Conservation (phyloP, 192 early-diverging fungal species). For the Borealophlyctis nickersoniae region DNA sequence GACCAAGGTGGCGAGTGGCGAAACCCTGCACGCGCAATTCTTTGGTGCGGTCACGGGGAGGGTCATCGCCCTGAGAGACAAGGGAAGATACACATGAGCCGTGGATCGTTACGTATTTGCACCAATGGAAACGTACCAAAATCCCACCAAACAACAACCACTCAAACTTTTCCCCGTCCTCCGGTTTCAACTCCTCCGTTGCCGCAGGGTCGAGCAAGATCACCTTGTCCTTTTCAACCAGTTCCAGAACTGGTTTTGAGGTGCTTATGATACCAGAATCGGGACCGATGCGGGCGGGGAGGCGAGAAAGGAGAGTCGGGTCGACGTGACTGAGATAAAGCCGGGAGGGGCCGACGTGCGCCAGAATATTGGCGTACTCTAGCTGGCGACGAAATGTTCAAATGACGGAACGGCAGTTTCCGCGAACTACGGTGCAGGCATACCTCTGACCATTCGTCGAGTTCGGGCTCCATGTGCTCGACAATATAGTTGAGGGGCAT, state of each 20-base stretch:
- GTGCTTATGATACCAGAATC: conserved; percentile 13
- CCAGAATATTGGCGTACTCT: conserved; percentile 75
- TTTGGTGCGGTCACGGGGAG: conserved; percentile 48
- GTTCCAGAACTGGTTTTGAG: conserved; percentile 31
- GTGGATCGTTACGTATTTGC: conserved; percentile 53
- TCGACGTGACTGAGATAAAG: conserved; percentile 62
- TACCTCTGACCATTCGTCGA: conserved; percentile 66
- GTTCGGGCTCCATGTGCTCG: conserved; percentile 72
- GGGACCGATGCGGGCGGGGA: conserved; percentile 19
- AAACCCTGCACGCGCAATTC: conserved; percentile 68
- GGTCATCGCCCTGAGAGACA: conserved; percentile 42
- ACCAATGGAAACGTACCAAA: conserved; percentile 36
- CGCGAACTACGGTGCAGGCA: background rate
- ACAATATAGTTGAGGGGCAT: conserved; percentile 59
- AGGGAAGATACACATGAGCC: conserved; percentile 11
- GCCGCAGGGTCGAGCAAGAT: conserved; percentile 72
- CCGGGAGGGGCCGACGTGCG: conserved; percentile 53
- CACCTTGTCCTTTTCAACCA: conserved; percentile 53
- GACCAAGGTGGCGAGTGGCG: conserved; percentile 66
- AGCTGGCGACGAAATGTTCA: conserved; percentile 33
- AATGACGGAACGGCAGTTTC: background rate
- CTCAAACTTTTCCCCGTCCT: conserved; percentile 64
- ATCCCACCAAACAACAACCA: conserved; percentile 85
- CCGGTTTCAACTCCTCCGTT: conserved; percentile 51
- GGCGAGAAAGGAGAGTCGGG: conserved; percentile 39